phyloP scores from a whole-genome alignment of 208 protist genomes.

The Novymonas esmeraldas region DNA sequence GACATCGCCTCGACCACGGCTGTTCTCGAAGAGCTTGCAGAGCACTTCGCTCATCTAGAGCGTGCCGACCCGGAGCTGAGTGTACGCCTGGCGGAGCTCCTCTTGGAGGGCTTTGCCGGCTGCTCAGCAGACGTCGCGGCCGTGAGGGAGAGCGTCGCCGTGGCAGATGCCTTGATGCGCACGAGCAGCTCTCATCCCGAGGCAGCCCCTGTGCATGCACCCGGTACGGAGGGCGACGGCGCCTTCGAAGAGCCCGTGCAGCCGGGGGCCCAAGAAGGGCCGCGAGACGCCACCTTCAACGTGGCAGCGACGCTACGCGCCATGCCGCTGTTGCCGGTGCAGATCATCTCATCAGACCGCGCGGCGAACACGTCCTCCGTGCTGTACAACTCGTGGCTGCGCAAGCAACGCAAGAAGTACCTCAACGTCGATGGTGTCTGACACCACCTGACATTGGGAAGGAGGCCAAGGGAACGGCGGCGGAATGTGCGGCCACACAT shows the following conservation, averaged over 20 bases:
- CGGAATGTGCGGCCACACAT: too few relatives aligned
- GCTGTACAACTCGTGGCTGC: conserved; percentile 36
- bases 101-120: conserved; percentile 23
- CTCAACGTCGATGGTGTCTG: conserved; percentile 16
- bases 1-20: conserved; percentile 7
- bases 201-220: not conserved
- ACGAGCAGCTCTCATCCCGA: not conserved
- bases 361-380: conserved; percentile 32
- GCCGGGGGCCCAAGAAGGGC: not conserved
- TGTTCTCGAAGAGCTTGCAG: conserved; percentile 20
- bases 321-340: conserved; percentile 32
- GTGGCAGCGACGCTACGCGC: conserved; percentile 18
- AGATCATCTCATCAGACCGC: conserved; percentile 23
- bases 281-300: conserved; percentile 7
- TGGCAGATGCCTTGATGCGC: conserved; percentile 18
- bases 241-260: not conserved
- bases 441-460: too few relatives aligned
- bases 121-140: conserved; percentile 12
- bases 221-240: too few relatives aligned
- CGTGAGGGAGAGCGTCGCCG: conserved; percentile 11
- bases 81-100: conserved; percentile 24
- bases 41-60: conserved; percentile 23
- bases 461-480: too few relatives aligned
- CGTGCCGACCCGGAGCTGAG: conserved; percentile 4
- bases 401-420: conserved; percentile 21